Evolutionary conservation across 2,329 filamentous ascomycete species (phyloP).

Genomic region (Paraphaeosphaeria minitans): DNA sequence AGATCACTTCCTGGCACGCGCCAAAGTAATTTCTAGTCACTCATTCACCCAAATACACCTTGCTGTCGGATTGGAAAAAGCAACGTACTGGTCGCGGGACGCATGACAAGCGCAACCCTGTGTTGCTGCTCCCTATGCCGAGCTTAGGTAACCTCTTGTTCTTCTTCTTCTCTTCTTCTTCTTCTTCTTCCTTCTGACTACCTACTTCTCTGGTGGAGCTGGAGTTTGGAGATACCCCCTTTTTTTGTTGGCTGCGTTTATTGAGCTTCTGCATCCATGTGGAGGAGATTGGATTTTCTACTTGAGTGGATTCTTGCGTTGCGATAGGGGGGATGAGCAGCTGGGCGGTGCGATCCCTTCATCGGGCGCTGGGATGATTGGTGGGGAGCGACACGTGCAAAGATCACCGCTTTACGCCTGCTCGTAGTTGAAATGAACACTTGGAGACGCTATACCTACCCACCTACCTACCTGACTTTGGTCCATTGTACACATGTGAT

Average conservation of each 20-base stretch:
- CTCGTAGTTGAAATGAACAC: neutral
- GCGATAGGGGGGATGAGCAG: neutral
- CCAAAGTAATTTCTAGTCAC: constrained; percentile 17
- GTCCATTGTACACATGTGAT: neutral
- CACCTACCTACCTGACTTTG: too few species aligned
- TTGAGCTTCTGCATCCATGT: neutral
- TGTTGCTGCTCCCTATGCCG: constrained; percentile 8
- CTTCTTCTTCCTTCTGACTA: constrained; percentile 17
- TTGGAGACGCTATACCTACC: neutral
- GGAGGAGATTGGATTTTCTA: neutral
- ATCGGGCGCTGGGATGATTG: neutral
- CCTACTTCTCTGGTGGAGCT: constrained; percentile 46
- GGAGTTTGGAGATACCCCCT: constrained; percentile 49
- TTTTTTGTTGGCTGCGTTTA: constrained; percentile 18
- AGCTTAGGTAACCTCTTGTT: constrained; percentile 10
- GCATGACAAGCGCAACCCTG: constrained; percentile 1
- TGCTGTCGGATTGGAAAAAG: constrained; percentile 8
- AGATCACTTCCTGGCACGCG: constrained; percentile 13
- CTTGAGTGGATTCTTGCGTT: constrained; percentile 2
- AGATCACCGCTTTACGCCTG: neutral
- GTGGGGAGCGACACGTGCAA: neutral
- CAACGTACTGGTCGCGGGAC: constrained; percentile 1
- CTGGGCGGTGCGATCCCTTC: neutral
- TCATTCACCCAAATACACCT: neutral
- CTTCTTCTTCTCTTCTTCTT: too few species aligned